phyloP scores from a whole-genome alignment of 2,329 filamentous ascomycete genomes.

The Atkinsonella hypoxylon region DNA sequence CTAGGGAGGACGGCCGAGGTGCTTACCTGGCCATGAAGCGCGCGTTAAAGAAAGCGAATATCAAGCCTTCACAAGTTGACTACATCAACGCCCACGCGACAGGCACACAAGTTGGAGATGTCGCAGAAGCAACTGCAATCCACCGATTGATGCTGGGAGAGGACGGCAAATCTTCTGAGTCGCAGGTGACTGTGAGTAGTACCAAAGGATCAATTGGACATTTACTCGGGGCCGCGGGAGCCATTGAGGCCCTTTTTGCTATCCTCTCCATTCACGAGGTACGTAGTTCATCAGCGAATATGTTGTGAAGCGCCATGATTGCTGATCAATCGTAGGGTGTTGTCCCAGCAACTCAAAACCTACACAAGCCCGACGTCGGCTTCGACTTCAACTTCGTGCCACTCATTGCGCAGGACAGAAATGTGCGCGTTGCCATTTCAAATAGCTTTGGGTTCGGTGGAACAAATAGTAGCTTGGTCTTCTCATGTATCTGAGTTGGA shows the following conservation, averaged over 20 bases:
- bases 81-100: constrained; percentile 97
- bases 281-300: constrained; percentile 20
- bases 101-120: constrained; percentile 73
- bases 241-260: constrained; percentile 79
- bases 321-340: constrained; percentile 44
- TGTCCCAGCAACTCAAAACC: constrained; percentile 78
- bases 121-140: constrained; percentile 78
- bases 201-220: constrained; percentile 92
- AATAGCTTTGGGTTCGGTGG: constrained; percentile 98
- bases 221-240: constrained; percentile 80
- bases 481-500: constrained; percentile 30
- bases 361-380: constrained; percentile 52
- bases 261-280: constrained; percentile 71
- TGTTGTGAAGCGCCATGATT: background rate
- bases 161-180: constrained; percentile 48
- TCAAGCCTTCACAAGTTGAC: constrained; percentile 61
- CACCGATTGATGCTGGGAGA: constrained; percentile 62
- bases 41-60: constrained; percentile 59
- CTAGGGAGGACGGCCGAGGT: constrained; percentile 68
- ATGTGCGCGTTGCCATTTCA: constrained; percentile 64
- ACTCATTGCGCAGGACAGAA: constrained; percentile 53
- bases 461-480: constrained; percentile 84
- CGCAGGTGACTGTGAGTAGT: constrained; percentile 71
- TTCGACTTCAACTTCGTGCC: constrained; percentile 82
- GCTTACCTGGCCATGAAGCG: constrained; percentile 76